Conservation (phyloP, 306 rosid species). For the Vigna trinervia region DNA sequence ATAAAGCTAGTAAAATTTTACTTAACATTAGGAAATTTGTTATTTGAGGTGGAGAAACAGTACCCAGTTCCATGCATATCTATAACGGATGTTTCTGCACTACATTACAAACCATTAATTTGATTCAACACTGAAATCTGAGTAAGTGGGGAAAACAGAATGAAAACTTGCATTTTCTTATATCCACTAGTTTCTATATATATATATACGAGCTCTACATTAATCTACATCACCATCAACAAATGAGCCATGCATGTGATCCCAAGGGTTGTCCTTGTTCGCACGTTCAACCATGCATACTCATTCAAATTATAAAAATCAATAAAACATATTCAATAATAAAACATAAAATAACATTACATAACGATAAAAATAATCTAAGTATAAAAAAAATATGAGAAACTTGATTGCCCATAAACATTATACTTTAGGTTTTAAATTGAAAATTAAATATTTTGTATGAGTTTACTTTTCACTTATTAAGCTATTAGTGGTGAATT, state of each 20-base stretch:
- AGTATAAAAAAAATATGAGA: too few relatives aligned
- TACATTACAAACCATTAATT: conserved; percentile 23
- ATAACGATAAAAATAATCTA: too few relatives aligned
- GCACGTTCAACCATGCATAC: conserved; percentile 5
- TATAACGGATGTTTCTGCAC: neutral
- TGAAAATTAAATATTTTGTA: too few relatives aligned
- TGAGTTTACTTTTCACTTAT: too few relatives aligned
- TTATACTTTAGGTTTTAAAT: too few relatives aligned
- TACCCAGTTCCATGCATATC: neutral
- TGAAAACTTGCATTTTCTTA: neutral
- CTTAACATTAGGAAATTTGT: too few relatives aligned
- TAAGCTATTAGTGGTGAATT: too few relatives aligned
- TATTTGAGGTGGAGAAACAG: neutral
- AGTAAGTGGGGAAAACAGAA: neutral
- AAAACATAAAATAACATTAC: too few relatives aligned
- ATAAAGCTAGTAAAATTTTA: too few relatives aligned
- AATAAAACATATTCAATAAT: too few relatives aligned
- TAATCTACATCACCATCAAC: conserved; percentile 34
- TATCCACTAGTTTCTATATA: neutral
- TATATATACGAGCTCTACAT: too few relatives aligned
- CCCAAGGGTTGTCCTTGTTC: neutral
- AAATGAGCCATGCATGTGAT: conserved; percentile 26
- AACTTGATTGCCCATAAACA: too few relatives aligned
- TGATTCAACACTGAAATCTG: neutral
- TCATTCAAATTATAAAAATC: neutral